Evolutionary conservation across 1,284 basidiomycete species (phyloP).

Genomic region (Boletus calvinii): DNA sequence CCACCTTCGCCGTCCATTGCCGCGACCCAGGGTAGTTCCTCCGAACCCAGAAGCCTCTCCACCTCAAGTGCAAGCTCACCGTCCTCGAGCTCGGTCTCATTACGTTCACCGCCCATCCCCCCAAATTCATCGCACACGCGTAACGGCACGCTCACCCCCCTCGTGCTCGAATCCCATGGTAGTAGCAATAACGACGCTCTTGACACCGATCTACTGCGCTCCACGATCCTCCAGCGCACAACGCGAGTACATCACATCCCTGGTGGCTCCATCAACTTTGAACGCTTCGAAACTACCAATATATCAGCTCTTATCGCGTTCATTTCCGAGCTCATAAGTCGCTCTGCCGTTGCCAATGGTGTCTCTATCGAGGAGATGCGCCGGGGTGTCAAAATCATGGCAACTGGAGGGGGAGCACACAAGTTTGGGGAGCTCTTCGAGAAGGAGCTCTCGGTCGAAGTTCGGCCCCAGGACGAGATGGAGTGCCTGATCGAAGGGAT

Average conservation of each 20-base stretch:
- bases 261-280: conserved; percentile 96
- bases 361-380: conserved; percentile 93
- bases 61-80: conserved; percentile 54
- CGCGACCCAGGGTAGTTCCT: conserved; percentile 56
- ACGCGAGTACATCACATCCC: conserved; percentile 79
- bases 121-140: conserved; percentile 37
- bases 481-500: conserved; percentile 96
- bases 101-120: conserved; percentile 39
- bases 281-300: conserved; percentile 93
- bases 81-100: conserved; percentile 32
- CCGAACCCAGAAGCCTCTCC: conserved; percentile 43
- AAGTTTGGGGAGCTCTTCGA: conserved; percentile 87
- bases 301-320: conserved; percentile 87
- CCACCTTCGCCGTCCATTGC: conserved; percentile 65
- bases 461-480: conserved; percentile 96
- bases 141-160: conserved; percentile 82
- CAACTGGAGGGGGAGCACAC: conserved; percentile 97
- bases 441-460: conserved; percentile 78
- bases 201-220: conserved; percentile 52
- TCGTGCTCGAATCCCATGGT: conserved; percentile 57
- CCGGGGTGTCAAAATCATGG: conserved; percentile 93
- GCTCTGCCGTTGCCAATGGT: conserved; percentile 84
- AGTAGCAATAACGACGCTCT: conserved; percentile 37
- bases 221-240: conserved; percentile 65
- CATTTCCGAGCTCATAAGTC: conserved; percentile 84